Percentiles rank a stretch among this genome's conserved stretches.
phyloP scores from a whole-genome alignment of 768 basidiomycete species.

The Tephrocybe sp. region DNA sequence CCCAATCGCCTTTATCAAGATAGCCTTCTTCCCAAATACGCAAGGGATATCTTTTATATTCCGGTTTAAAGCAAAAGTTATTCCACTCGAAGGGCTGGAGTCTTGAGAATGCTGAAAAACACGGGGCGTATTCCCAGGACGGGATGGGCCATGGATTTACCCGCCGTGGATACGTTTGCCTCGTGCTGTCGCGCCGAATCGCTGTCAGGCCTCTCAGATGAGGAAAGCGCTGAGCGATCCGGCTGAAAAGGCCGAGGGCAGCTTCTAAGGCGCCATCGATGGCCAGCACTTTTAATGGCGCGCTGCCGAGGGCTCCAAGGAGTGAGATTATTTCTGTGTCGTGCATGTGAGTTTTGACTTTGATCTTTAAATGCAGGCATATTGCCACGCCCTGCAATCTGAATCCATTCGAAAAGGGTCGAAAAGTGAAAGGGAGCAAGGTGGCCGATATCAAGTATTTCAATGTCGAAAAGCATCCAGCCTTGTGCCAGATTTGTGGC shows the following conservation, averaged over 20 bases:
- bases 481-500: background rate
- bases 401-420: background rate
- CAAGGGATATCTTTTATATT: background rate
- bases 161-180: background rate
- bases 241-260: background rate
- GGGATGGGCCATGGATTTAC: constrained; percentile 5
- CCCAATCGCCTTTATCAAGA: background rate
- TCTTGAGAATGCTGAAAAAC: background rate
- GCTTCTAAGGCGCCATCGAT: background rate
- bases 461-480: constrained; percentile 1
- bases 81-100: constrained; percentile 8
- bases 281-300: background rate
- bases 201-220: constrained; percentile 1
- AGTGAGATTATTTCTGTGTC: background rate
- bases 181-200: background rate
- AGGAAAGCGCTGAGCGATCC: background rate
- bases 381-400: background rate
- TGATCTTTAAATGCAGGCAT: background rate
- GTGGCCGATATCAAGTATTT: background rate
- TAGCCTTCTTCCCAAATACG: background rate
- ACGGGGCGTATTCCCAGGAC: constrained; percentile 4
- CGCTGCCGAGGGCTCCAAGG: background rate
- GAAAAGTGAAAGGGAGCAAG: background rate
- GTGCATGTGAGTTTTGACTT: background rate
- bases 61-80: background rate